Evolutionary conservation across 2,329 filamentous ascomycete genomes (phyloP), one percentile per base, ranked within the genome.

Genomic region (Ceratocystis eucalypticola): DNA sequence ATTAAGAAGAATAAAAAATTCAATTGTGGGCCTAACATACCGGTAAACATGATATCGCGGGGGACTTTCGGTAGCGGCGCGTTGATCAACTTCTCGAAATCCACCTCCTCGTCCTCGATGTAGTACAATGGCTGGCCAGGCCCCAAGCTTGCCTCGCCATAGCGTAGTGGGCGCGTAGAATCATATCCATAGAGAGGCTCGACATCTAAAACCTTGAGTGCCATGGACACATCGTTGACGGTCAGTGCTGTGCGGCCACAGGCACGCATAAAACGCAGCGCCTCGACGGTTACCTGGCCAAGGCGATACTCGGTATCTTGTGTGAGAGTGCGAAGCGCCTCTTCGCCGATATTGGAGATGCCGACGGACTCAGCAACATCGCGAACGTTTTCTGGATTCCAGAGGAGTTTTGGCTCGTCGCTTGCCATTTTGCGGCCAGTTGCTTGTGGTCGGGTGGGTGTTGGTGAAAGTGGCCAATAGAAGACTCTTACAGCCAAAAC

Each of bases 51-150:
- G 72, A 94, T 88, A 75, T 99, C 94, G 62, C 93, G 83, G 44
- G 94, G 94, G 37, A 99, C 92, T 76, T 95, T 96, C 30, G 94
- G 94, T 70, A 99, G 77, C 3, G 94, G 90, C 70, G 91, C 91
- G 77, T 99, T 99, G 74, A 99, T 96, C 70, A 99, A 80, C 80
- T 97, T 97, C 79, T 99, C 94, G 74, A 99, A 97, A 76, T 99
- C 94, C 65, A 97, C 88, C 79, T 99, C 94, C 74, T 99, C 94
- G 74, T 99, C 94, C 73, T 99, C 94, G 46, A 99, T 88, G 74
- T 99, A 99, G 76, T 93, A 99, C 25, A 99, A 79, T 65, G 93
- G 91, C 76, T 99, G 94, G 8, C 93, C 92, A 15, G 92, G 91
- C 0, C 94, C 94, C 68, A 99, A 79, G 67, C 89, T 95, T 2